Evolutionary conservation across 2,329 filamentous ascomycete genomes (phyloP).

Genomic region (Fusarium pseudonygamai): DNA sequence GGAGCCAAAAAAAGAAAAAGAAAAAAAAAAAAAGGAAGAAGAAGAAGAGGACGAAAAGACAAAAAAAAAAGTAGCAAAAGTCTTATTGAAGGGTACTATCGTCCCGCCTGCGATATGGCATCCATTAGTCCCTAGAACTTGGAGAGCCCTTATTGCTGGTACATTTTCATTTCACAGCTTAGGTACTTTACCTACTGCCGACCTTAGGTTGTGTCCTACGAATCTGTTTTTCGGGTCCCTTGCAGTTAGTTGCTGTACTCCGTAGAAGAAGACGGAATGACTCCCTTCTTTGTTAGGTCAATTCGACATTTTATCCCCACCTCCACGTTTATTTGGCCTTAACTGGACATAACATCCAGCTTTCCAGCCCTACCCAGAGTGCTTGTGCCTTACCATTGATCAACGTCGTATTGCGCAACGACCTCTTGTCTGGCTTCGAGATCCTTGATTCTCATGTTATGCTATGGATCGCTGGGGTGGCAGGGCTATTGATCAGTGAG

Average conservation of each 20-base stretch:
- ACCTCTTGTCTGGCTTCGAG: conserved; percentile 5
- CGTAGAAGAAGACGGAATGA: neutral
- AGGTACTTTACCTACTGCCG: neutral
- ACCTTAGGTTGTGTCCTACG: neutral
- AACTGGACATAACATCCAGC: conserved; percentile 19
- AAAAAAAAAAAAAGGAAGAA: neutral
- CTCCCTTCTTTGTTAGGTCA: conserved; percentile 2
- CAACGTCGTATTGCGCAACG: conserved; percentile 26
- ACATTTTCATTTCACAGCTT: neutral
- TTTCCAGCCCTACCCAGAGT: conserved; percentile 31
- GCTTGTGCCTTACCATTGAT: conserved; percentile 21
- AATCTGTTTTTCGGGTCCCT: conserved; percentile 6
- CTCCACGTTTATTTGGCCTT: conserved; percentile 18
- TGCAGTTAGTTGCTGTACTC: neutral
- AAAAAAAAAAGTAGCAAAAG: neutral
- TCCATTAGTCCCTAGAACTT: neutral
- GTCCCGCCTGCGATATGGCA: neutral
- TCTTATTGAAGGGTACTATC: neutral
- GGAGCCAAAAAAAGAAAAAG: neutral
- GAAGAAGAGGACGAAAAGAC: neutral
- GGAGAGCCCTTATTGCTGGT: conserved; percentile 1
- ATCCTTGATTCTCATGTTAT: conserved; percentile 12
- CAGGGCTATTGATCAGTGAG: neutral
- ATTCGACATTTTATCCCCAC: conserved; percentile 5
- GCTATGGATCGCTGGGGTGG: neutral